These are phyloP conservation scores for Lachancea meyersii DNA, from an alignment of 805 yeast species.

Conservation along the genomic window DNA sequence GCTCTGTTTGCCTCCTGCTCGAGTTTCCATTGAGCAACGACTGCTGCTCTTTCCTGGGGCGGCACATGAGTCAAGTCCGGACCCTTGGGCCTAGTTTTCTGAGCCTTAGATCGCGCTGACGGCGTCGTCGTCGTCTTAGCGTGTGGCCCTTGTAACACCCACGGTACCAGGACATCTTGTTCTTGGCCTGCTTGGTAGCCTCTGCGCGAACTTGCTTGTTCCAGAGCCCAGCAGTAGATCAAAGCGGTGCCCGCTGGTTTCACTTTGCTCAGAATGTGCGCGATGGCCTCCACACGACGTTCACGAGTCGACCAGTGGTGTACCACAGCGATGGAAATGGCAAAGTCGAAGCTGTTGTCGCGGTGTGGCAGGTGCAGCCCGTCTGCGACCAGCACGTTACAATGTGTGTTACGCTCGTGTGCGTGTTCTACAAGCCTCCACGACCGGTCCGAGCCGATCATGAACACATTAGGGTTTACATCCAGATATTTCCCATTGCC, in stretches of 20 bases:
- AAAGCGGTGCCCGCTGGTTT: constrained; percentile 59
- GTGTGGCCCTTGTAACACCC: constrained; percentile 65
- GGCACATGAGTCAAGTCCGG: constrained; percentile 27
- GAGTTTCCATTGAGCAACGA: constrained; percentile 25
- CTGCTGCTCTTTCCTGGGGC: constrained; percentile 25
- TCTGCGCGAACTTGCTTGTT: constrained; percentile 78
- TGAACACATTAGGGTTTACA: constrained; percentile 58
- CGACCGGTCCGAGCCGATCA: constrained; percentile 72
- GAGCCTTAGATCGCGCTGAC: constrained; percentile 12
- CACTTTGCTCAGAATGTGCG: constrained; percentile 57
- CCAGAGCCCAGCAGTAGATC: constrained; percentile 95
- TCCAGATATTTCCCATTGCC: constrained; percentile 92
- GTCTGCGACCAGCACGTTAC: constrained; percentile 72
- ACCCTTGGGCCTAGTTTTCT: constrained; percentile 16
- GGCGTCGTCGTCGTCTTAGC: constrained; percentile 31
- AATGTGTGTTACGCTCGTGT: constrained; percentile 30
- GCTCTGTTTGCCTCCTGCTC: constrained; percentile 23
- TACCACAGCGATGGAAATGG: constrained; percentile 89
- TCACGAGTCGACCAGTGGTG: constrained; percentile 89
- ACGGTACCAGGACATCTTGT: constrained; percentile 91
- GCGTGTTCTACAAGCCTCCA: constrained; percentile 66
- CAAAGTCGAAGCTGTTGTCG: constrained; percentile 56
- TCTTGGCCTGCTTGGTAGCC: constrained; percentile 90
- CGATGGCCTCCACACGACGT: constrained; percentile 71
- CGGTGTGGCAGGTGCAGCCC: constrained; percentile 63